Base-by-base conservation (phyloP, 2,329 filamentous ascomycete genomes). In the Hypoxylon sp. region DNA sequence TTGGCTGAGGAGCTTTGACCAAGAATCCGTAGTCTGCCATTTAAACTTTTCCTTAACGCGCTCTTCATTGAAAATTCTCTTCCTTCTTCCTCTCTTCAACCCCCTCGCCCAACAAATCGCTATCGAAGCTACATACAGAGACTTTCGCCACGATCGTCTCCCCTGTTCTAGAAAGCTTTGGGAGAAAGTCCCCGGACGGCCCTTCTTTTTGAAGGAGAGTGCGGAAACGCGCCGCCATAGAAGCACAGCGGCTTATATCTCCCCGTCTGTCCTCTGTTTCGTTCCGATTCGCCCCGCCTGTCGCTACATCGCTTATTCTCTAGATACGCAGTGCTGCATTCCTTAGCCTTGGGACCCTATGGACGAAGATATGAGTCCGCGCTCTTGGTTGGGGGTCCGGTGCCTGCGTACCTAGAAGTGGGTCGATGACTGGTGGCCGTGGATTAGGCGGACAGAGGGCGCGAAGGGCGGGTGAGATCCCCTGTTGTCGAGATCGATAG, bases 181-280 rank as follows among this genome's bases (percentile, higher is more conserved):
- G 95, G 95, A 97, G 95, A 98, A 98, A 98, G 95, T 98, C 95
- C 95, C 95, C 95, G 95, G 95, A 98, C 94, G 91, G 84, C 84
- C 79, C 74, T 76, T 75, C 71, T 75, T 76, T 77, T 77, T 83
- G 80, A 84, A 85, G 84, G 80, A 67, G 81, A 79, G 83, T 81
- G 94, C 93, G 93, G 93, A 97, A 97, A 98, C 93, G 93, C 94
- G 93, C 93, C 94, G 94, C 94, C 95, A 97, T 94, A 98, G 91
- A 97, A 97, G 94, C 94, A 94, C 87, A 85, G 94, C 93, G 93
- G 93, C 91, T 94, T 83, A 93, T 88, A 52, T 73, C 86, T 85
- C 87, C 85, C 81, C 83, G 84, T 83, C 84, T 83, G 84, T 83
- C 83, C 83, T 70, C 73, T 75, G 74, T 67, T 73, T 70, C 72